Percentiles rank a stretch among this genome's conserved stretches.
Conservation (phyloP, 805 yeast species). For the Ogataea haglerorum region DNA sequence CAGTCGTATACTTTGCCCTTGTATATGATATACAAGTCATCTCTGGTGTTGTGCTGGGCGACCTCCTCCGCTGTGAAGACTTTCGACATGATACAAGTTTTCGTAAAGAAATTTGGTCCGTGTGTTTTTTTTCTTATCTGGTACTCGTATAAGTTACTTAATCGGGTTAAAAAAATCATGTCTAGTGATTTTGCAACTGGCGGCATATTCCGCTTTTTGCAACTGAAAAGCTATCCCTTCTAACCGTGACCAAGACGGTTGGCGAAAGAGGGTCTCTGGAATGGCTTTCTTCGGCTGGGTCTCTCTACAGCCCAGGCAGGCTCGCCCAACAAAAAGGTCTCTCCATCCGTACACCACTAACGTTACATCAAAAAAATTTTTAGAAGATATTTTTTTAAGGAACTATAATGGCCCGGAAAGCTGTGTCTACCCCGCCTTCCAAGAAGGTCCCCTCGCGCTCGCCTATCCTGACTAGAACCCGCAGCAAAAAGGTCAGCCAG, state of each 20-base stretch:
- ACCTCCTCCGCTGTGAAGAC: slow-evolving; percentile 65
- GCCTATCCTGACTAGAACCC: slow-evolving; percentile 24
- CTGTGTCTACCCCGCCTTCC: slow-evolving; percentile 14
- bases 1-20: slow-evolving; percentile 79
- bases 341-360: slow-evolving; percentile 7
- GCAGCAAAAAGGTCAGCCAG: slow-evolving; percentile 12
- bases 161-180: slow-evolving; percentile 8
- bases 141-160: slow-evolving; percentile 9
- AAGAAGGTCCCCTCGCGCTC: slow-evolving; percentile 20
- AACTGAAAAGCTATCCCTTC: no score
- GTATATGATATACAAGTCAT: slow-evolving; percentile 80
- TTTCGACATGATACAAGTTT: slow-evolving; percentile 39
- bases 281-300: no score
- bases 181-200: not conserved
- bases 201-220: not conserved
- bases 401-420: slow-evolving; percentile 8
- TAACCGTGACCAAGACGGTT: no score
- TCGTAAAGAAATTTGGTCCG: slow-evolving; percentile 2
- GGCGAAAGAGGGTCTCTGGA: no score
- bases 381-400: not conserved
- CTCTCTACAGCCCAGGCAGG: no score
- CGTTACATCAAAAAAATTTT: slow-evolving; percentile 7
- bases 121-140: slow-evolving; percentile 8
- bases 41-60: slow-evolving; percentile 65
- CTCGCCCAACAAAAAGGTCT: slow-evolving; percentile 4